Percentiles rank a stretch among this genome's conserved stretches.
These are phyloP conservation scores for Lachancea nothofagi DNA, from an alignment of 805 yeast genomes.

Conservation along the genomic window DNA sequence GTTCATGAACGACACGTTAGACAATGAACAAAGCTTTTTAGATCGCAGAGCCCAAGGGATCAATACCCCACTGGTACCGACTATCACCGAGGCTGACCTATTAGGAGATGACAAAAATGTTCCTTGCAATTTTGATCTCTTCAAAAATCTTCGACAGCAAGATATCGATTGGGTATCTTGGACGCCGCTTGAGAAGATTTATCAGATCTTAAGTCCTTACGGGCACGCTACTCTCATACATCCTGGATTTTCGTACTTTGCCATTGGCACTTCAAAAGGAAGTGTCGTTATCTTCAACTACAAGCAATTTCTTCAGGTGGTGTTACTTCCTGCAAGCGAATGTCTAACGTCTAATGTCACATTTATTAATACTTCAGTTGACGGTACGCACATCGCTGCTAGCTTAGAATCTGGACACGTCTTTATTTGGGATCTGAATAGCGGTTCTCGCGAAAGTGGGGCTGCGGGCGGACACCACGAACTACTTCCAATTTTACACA, in stretches of 20 bases:
- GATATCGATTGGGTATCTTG: slow-evolving; percentile 12
- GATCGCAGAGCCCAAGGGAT: slow-evolving; percentile 1
- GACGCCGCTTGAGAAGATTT: slow-evolving; percentile 22
- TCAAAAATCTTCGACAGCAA: slow-evolving; percentile 2
- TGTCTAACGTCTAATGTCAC: slow-evolving; percentile 44
- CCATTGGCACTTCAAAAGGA: slow-evolving; percentile 70
- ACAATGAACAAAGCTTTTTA: slow-evolving; percentile 4
- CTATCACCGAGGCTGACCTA: neutral
- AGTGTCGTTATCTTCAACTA: slow-evolving; percentile 60
- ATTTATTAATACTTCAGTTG: slow-evolving; percentile 54
- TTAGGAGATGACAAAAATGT: neutral
- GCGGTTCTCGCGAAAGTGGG: slow-evolving; percentile 6
- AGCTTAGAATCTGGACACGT: slow-evolving; percentile 66
- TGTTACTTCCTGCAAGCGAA: slow-evolving; percentile 24
- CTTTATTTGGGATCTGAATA: slow-evolving; percentile 57
- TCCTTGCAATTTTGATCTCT: slow-evolving; percentile 1
- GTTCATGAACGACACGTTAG: neutral
- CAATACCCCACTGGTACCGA: too few relatives aligned
- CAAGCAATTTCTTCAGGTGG: slow-evolving; percentile 49
- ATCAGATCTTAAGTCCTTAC: slow-evolving; percentile 30
- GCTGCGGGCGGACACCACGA: slow-evolving; percentile 25
- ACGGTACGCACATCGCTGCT: slow-evolving; percentile 62
- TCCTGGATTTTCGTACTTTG: slow-evolving; percentile 42
- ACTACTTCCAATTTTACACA: slow-evolving; percentile 26
- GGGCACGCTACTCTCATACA: slow-evolving; percentile 49